phyloP scores from a whole-genome alignment of 2,329 filamentous ascomycete species.

The Aspergillus carbonarius region DNA sequence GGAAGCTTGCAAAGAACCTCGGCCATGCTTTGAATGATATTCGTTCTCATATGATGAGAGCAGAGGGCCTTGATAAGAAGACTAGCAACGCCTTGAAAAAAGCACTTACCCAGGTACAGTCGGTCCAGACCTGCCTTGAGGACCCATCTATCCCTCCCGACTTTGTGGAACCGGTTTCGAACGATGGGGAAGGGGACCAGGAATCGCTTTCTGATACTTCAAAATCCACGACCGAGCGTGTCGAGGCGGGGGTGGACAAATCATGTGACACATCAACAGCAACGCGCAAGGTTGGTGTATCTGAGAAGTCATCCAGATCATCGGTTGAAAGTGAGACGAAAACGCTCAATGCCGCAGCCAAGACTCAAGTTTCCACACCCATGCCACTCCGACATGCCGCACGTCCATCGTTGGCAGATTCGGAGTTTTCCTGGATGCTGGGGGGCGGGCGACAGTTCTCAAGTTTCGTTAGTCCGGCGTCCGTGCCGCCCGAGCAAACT shows the following conservation, averaged over 20 bases:
- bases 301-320: constrained; percentile 9
- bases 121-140: constrained; percentile 45
- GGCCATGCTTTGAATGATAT: constrained; percentile 44
- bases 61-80: constrained; percentile 24
- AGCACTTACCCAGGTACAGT: constrained; percentile 42
- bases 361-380: constrained; percentile 16
- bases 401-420: constrained; percentile 46
- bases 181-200: constrained; percentile 4
- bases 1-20: constrained; percentile 41
- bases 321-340: constrained; percentile 10
- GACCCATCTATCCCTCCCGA: constrained; percentile 36
- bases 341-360: constrained; percentile 1
- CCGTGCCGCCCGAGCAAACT: constrained; percentile 46
- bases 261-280: constrained; percentile 4
- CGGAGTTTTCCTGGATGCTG: constrained; percentile 53
- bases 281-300: constrained; percentile 1
- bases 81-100: constrained; percentile 35
- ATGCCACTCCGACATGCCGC: constrained; percentile 25
- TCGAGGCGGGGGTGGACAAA: neutral
- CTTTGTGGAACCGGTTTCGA: constrained; percentile 7
- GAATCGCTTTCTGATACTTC: constrained; percentile 3
- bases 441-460: constrained; percentile 46
- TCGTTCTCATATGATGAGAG: constrained; percentile 32
- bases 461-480: constrained; percentile 47
- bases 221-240: neutral